Conservation (phyloP, 768 basidiomycete species). For the Xerocomus potaroensis region DNA sequence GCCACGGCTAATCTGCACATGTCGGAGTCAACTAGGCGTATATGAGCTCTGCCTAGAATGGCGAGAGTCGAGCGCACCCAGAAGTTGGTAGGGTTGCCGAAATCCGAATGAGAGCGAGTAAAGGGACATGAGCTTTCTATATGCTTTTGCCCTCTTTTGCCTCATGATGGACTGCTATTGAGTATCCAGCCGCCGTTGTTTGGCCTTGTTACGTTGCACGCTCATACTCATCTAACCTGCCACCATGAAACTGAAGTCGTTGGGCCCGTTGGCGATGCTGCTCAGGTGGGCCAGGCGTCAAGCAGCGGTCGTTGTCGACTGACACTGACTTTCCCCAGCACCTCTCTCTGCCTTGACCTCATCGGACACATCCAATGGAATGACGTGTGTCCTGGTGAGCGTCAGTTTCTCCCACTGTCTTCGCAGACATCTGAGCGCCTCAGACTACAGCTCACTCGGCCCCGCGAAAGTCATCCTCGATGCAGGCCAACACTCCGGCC, state of each 20-base stretch:
- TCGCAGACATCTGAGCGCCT: slow-evolving; percentile 13
- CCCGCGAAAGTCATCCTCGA: slow-evolving; percentile 59
- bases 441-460: slow-evolving; percentile 42
- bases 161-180: slow-evolving; percentile 55
- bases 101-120: slow-evolving; percentile 88
- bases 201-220: slow-evolving; percentile 20
- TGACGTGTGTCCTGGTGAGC: slow-evolving; percentile 58
- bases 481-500: slow-evolving; percentile 48
- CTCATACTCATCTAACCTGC: not conserved
- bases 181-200: slow-evolving; percentile 22
- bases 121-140: slow-evolving; percentile 89
- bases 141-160: slow-evolving; percentile 92
- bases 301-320: not conserved
- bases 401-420: slow-evolving; percentile 6
- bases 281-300: slow-evolving; percentile 8
- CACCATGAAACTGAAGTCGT: not conserved
- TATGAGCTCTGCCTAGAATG: slow-evolving; percentile 5
- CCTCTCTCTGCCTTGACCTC: slow-evolving; percentile 48
- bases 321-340: slow-evolving; percentile 8
- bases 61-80: slow-evolving; percentile 49
- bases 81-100: slow-evolving; percentile 88
- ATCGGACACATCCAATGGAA: slow-evolving; percentile 67
- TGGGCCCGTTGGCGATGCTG: slow-evolving; percentile 10
- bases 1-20: slow-evolving; percentile 69
- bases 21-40: slow-evolving; percentile 69